Base-by-base conservation (phyloP, 495 filamentous ascomycete genomes). In the Daldinia caldariorum region DNA sequence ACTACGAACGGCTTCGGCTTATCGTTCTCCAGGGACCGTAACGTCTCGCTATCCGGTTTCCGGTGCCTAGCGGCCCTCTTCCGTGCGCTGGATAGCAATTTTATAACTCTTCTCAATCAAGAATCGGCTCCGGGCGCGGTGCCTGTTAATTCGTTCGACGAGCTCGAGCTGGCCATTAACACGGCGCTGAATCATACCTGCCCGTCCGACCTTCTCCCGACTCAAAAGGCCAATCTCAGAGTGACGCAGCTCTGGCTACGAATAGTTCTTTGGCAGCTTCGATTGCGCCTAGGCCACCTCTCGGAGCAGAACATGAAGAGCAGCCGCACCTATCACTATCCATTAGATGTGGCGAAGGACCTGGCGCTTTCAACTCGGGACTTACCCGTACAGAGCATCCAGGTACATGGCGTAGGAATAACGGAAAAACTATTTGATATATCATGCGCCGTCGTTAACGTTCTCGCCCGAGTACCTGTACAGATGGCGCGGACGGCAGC, bases 211-310 rank as follows among this genome's bases (percentile, higher is more conserved):
- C 80, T 84, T 60, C 87, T 89, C 4, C 88, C 92, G 61, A 89
- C 83, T 14, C 91, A 94, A 78, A 85, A 87, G 12, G 89, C 90
- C 16, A 90, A 93, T 70, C 81, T 93, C 2, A 81, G 86, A 18
- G 83, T 88, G n/a, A 91, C 89, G 14, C 89, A 92, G 74, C 87
- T 90, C 74, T 93, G 91, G 90, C 83, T 92, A 14, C 83, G 89
- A 35, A 89, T 89, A 14, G 88, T 91, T 69, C 84, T 92, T 14
- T 92, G 91, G 91, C 88, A 91, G 66, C 75, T 92, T 37, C 79
- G 80, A 14, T 67, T 79, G 62, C 83, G 70, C 12, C 61, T 78
- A 20, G 77, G 76, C 6, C 58, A 75, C 14, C 67, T 83, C 54
- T 70, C 77, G 4, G 77, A 80, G 53, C 78, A 81, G 55, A 72